Evolutionary conservation across 164 flowering plant species (phyloP).

Genomic region (Tetrastigma voinierianum): DNA sequence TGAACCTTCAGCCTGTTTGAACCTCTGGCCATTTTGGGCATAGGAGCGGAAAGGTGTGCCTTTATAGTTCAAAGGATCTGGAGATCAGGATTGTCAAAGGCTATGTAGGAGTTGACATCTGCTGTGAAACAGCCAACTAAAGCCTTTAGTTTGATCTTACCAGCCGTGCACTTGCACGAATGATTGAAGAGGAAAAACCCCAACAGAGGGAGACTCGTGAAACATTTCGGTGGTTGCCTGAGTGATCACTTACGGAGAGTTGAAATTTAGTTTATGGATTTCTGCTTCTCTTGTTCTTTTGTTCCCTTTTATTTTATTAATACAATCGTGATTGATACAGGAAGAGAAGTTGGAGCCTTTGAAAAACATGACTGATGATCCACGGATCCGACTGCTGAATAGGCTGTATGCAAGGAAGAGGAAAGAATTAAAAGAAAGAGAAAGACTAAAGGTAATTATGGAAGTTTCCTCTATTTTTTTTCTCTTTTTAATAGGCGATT

Average conservation of each 20-base stretch:
- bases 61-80: too few relatives aligned
- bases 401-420: conserved; percentile 70
- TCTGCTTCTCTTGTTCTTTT: background rate
- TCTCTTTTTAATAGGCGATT: background rate
- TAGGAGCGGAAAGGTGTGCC: background rate
- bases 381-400: conserved; percentile 65
- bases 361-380: conserved; percentile 68
- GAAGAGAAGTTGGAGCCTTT: conserved; percentile 77
- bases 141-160: conserved; percentile 70
- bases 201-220: conserved; percentile 59
- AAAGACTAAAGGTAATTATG: conserved; percentile 46
- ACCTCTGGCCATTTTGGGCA: background rate
- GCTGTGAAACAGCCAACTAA: conserved; percentile 71
- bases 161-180: conserved; percentile 69
- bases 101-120: conserved; percentile 64
- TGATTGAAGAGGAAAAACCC: conserved; percentile 68
- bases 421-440: conserved; percentile 64
- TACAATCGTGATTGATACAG: conserved; percentile 25
- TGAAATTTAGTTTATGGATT: conserved; percentile 12
- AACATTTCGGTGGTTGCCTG: conserved; percentile 65
- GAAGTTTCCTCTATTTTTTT: background rate
- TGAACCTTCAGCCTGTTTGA: too few relatives aligned
- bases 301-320: background rate
- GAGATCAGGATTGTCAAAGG: too few relatives aligned
- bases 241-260: conserved; percentile 82